phyloP scores from a whole-genome alignment of 2,329 filamentous ascomycete genomes.

The Aspergillus sp. region DNA sequence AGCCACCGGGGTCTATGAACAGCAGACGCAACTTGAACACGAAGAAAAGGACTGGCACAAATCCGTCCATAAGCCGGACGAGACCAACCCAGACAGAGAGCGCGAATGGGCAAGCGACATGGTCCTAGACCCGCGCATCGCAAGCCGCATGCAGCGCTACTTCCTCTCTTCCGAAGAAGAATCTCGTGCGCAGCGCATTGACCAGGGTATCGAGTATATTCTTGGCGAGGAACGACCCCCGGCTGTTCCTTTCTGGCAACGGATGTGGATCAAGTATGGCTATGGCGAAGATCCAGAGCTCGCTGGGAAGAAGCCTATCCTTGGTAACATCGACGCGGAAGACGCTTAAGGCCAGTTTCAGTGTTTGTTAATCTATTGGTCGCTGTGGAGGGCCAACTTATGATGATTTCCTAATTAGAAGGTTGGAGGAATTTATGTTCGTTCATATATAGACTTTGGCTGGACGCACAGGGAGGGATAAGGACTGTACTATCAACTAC shows the following conservation, averaged over 20 bases:
- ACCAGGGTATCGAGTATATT: constrained; percentile 66
- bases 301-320: constrained; percentile 37
- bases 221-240: constrained; percentile 58
- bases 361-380: neutral
- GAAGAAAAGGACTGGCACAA: constrained; percentile 87
- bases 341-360: constrained; percentile 15
- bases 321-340: constrained; percentile 41
- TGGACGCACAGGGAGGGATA: neutral
- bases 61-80: constrained; percentile 60
- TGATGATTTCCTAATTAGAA: neutral
- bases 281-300: constrained; percentile 43
- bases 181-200: constrained; percentile 61
- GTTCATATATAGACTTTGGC: constrained; percentile 7
- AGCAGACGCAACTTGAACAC: constrained; percentile 61
- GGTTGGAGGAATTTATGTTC: neutral
- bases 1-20: constrained; percentile 54
- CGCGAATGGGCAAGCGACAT: constrained; percentile 74
- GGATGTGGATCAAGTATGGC: constrained; percentile 41
- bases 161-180: constrained; percentile 69
- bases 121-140: constrained; percentile 73
- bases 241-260: constrained; percentile 38
- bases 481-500: constrained; percentile 5
- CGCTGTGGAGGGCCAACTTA: neutral
- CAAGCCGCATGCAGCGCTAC: constrained; percentile 77
- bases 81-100: constrained; percentile 57